Percentiles rank a stretch among this genome's conserved stretches.
These are phyloP conservation scores for Senna tora DNA, from an alignment of 306 rosid genomes.

Conservation along the genomic window DNA sequence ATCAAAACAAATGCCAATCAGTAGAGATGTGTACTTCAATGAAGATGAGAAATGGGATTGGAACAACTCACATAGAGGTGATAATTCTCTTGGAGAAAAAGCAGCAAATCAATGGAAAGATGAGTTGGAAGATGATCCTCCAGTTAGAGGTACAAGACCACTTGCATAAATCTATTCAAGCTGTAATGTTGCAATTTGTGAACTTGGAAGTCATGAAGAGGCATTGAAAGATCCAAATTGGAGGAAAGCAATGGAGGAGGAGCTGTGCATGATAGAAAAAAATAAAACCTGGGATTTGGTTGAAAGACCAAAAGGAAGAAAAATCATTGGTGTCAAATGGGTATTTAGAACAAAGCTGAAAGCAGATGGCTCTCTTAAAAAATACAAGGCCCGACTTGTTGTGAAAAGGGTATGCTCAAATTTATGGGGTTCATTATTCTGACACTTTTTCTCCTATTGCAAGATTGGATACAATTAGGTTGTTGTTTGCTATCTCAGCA, in stretches of 20 bases:
- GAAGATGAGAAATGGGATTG: background rate
- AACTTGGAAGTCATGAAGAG: background rate
- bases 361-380: background rate
- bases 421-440: background rate
- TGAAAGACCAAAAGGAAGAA: too few species aligned
- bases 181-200: background rate
- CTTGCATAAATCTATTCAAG: background rate
- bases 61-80: background rate
- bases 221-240: background rate
- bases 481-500: background rate
- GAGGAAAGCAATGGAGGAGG: background rate
- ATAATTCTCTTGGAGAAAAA: background rate
- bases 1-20: background rate
- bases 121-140: background rate
- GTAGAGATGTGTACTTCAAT: background rate
- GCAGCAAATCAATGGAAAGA: background rate
- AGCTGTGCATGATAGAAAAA: background rate
- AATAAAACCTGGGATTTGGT: too few species aligned
- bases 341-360: background rate
- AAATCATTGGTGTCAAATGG: background rate
- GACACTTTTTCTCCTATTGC: background rate
- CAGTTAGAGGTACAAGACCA: background rate
- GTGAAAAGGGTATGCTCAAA: background rate
- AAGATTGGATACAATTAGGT: background rate
- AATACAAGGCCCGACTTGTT: background rate